Conservation (phyloP, 2,329 filamentous ascomycete genomes). For the Bipolaris sorokiniana region DNA sequence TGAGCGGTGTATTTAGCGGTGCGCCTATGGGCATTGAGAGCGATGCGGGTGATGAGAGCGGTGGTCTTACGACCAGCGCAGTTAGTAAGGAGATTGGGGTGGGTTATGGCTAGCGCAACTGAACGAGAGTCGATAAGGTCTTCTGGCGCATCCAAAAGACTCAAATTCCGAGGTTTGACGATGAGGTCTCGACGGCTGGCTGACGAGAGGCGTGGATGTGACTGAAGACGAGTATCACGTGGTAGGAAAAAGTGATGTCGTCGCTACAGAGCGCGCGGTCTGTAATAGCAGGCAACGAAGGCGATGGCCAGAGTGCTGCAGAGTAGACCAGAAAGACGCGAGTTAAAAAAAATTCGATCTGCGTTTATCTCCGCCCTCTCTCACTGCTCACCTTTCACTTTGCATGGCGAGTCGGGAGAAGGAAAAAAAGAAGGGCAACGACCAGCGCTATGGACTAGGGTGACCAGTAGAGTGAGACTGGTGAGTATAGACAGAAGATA, state of each 20-base stretch:
- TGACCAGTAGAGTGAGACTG: background rate
- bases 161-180: background rate
- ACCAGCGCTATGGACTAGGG: slow-evolving; percentile 8
- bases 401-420: background rate
- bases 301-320: slow-evolving; percentile 4
- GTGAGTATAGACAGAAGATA: background rate
- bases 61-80: background rate
- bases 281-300: slow-evolving; percentile 9
- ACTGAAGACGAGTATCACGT: background rate
- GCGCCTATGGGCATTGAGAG: background rate
- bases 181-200: background rate
- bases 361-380: background rate
- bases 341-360: background rate
- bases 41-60: slow-evolving; percentile 1
- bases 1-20: slow-evolving; percentile 19
- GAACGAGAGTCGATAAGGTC: background rate
- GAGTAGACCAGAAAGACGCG: slow-evolving; percentile 1
- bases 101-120: background rate
- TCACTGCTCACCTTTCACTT: background rate
- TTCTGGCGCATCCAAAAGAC: background rate
- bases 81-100: background rate
- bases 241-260: slow-evolving; percentile 17
- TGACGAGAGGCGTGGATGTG: too few relatives aligned
- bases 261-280: slow-evolving; percentile 27
- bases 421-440: slow-evolving; percentile 1